Evolutionary conservation across 805 yeast species (phyloP).

Genomic region (Hyphopichia homilentoma): DNA sequence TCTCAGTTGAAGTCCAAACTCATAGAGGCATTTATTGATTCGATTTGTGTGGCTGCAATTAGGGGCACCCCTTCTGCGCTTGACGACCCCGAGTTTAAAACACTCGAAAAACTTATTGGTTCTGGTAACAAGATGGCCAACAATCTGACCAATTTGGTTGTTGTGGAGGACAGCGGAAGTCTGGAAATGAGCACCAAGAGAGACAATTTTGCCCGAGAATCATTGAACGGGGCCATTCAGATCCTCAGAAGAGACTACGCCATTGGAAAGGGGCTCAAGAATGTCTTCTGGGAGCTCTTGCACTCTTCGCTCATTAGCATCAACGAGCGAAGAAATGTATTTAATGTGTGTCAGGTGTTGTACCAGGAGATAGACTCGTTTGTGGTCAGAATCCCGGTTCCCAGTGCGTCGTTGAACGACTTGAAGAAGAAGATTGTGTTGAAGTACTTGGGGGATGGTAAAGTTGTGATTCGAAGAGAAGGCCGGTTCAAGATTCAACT

Average conservation of each 20-base stretch:
- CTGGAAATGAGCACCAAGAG: slow-evolving; percentile 49
- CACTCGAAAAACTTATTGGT: slow-evolving; percentile 24
- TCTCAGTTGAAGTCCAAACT: slow-evolving; percentile 49
- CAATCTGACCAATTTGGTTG: slow-evolving; percentile 41
- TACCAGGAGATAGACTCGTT: slow-evolving; percentile 59
- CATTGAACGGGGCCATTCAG: slow-evolving; percentile 63
- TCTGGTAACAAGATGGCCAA: slow-evolving; percentile 13
- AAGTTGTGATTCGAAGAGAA: slow-evolving; percentile 58
- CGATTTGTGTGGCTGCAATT: slow-evolving; percentile 65
- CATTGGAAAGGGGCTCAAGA: slow-evolving; percentile 53
- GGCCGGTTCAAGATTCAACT: slow-evolving; percentile 54
- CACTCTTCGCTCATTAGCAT: slow-evolving; percentile 60
- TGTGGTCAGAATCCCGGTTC: slow-evolving; percentile 60
- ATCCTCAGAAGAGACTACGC: slow-evolving; percentile 57
- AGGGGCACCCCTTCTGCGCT: slow-evolving; percentile 54
- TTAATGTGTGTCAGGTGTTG: slow-evolving; percentile 63
- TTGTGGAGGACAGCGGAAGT: slow-evolving; percentile 52
- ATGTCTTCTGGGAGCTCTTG: slow-evolving; percentile 64
- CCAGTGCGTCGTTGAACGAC: slow-evolving; percentile 49
- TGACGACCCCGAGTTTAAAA: slow-evolving; percentile 63
- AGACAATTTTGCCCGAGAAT: slow-evolving; percentile 61
- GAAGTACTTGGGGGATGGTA: slow-evolving; percentile 47
- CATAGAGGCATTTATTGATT: slow-evolving; percentile 41
- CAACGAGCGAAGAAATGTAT: slow-evolving; percentile 56
- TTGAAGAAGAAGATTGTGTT: slow-evolving; percentile 58